Base-by-base conservation (phyloP, 2,329 filamentous ascomycete genomes). In the Diaporthe nobilis region DNA sequence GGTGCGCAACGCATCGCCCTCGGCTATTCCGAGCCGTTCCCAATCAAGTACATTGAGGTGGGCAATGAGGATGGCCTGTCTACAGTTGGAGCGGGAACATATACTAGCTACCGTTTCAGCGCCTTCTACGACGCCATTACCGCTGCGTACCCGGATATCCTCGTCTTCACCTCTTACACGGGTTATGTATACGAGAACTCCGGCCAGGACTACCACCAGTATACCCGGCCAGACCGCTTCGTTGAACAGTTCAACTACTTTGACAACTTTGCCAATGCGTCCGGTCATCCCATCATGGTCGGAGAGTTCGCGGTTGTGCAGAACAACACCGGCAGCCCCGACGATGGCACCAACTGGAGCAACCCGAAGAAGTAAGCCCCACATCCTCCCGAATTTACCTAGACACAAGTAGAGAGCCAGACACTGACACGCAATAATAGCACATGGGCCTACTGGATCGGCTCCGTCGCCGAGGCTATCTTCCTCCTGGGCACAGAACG, bases 401-500 rank as follows among this genome's bases (percentile, higher is more conserved):
- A 39, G 10, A 12, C 10, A 25, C 9, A 1, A 74, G 5, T 22
- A 4, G 15, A n/a, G 4, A 39, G 9, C 17, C 4, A 39, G 9
- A 12, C 2, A 28, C 75, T 74, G 60, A 76, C 65, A 71, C 20
- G 17, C 55, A 37, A 15, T 3, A 15, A 42, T 22, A 77, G 75
- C 44, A 63, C 31, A 31, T 75, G 72, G 72, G 89, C 87, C 1
- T 90, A 87, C 85, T 90, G 89, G 90, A 89, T 90, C 68, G 91
- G 90, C 37, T 86, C 89, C 12, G 90, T 94, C 3, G 88, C 88
- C 20, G 88, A 91, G 78, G 89, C 87, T 22, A 84, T 90, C n/a
- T 90, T 86, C 78, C 82, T 89, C 17, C 82, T 90, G 71, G 88
- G 88, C 47, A 85, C 86, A n/a, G 88, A 90, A 82, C 84, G 88